Percentiles rank a stretch among this genome's conserved stretches.
These are phyloP conservation scores for Bonia amplexicaulis DNA, from an alignment of 176 grass and related monocot species.

Conservation along the genomic window DNA sequence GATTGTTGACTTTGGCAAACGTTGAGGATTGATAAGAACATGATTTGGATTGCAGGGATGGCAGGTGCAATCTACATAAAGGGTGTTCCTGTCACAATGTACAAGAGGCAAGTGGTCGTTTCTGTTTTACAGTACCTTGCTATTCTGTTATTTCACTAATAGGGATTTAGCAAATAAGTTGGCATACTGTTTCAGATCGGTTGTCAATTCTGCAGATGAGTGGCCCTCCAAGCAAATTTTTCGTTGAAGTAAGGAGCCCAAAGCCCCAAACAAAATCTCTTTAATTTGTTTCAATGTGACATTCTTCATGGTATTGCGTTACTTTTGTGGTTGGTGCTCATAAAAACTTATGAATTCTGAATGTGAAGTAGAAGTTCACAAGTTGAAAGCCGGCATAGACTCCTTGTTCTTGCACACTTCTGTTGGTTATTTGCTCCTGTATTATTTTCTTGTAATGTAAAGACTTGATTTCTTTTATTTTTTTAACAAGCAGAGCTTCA, in stretches of 20 bases:
- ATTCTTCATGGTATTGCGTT: not conserved
- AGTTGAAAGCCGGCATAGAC: not conserved
- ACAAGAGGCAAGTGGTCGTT: slow-evolving; percentile 52
- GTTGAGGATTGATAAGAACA: not conserved
- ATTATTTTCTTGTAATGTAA: not conserved
- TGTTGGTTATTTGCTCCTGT: not conserved
- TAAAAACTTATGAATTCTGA: not conserved
- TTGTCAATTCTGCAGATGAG: slow-evolving; percentile 55
- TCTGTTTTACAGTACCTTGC: not conserved
- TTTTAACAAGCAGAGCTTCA: slow-evolving; percentile 53
- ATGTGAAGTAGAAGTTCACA: not conserved
- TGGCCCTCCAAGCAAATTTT: slow-evolving; percentile 96
- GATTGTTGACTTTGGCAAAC: not conserved
- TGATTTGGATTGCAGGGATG: slow-evolving; percentile 54
- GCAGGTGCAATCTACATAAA: slow-evolving; percentile 80
- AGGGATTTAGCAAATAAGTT: not conserved
- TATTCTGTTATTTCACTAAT: not conserved
- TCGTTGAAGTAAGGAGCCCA: slow-evolving; percentile 49
- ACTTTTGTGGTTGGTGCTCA: not conserved
- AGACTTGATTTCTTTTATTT: not conserved
- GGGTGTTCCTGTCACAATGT: slow-evolving; percentile 74
- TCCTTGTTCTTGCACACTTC: not conserved
- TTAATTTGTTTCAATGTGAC: not conserved
- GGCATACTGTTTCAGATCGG: slow-evolving; percentile 41
- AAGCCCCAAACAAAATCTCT: not conserved